These are phyloP conservation scores for Phaseolus lunatus DNA, from an alignment of 306 rosid genomes.

Conservation along the genomic window DNA sequence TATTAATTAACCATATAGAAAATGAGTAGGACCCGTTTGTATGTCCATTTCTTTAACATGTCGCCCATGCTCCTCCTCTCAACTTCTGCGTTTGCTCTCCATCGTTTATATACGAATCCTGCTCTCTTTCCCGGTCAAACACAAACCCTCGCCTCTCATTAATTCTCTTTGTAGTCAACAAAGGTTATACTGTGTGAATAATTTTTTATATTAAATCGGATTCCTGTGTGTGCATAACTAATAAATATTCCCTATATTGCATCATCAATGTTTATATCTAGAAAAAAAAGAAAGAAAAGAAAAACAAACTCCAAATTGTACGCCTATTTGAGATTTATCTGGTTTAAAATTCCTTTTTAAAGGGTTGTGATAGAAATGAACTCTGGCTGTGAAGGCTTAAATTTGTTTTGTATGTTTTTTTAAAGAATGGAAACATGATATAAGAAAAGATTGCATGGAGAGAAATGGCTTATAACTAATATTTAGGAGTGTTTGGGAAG, in stretches of 20 bases:
- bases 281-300: too few relatives aligned
- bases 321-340: too few relatives aligned
- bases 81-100: background rate
- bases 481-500: too few relatives aligned
- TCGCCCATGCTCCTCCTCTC: conserved; percentile 17
- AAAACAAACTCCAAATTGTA: too few relatives aligned
- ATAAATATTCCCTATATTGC: background rate
- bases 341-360: too few relatives aligned
- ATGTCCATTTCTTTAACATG: conserved; percentile 20
- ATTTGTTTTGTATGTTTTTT: too few relatives aligned
- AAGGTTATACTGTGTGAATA: background rate
- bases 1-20: background rate
- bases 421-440: too few relatives aligned
- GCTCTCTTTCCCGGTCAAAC: background rate
- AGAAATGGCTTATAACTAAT: too few relatives aligned
- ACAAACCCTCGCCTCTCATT: background rate
- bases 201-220: background rate
- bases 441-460: too few relatives aligned
- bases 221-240: background rate
- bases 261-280: too few relatives aligned
- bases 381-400: too few relatives aligned
- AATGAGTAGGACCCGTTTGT: background rate
- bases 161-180: background rate
- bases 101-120: background rate
- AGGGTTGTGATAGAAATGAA: too few relatives aligned